phyloP scores from a whole-genome alignment of 441 rosid genomes.

The Metrosideros polymorpha region DNA sequence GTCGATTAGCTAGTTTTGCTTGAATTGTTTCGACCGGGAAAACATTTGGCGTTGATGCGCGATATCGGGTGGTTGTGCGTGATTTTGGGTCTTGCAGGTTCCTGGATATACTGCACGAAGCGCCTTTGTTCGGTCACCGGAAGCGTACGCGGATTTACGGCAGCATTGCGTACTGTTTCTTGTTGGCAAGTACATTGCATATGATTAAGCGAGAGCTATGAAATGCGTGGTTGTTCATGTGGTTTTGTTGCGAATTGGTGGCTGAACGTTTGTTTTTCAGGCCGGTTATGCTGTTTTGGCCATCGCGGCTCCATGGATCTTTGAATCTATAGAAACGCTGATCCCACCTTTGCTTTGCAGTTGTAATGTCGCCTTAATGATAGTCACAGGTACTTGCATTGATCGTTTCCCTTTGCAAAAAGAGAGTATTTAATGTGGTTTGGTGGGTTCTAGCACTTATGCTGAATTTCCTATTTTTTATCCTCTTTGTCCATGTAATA shows the following conservation, averaged over 20 bases:
- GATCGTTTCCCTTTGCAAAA: neutral
- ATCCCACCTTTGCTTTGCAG: conserved; percentile 68
- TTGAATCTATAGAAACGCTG: conserved; percentile 24
- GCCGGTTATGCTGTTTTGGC: conserved; percentile 75
- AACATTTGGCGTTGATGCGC: neutral
- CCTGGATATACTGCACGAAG: conserved; percentile 86
- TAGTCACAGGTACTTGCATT: conserved; percentile 49
- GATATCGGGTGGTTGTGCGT: neutral
- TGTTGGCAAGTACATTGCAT: conserved; percentile 47
- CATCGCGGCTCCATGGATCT: conserved; percentile 62
- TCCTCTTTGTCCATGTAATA: neutral
- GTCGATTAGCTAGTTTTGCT: neutral
- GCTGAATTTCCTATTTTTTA: neutral
- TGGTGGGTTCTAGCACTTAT: neutral
- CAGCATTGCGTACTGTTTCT: conserved; percentile 52
- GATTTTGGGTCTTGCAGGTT: conserved; percentile 35
- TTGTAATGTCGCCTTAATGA: conserved; percentile 54
- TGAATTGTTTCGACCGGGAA: neutral
- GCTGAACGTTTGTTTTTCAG: conserved; percentile 24
- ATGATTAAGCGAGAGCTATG: neutral
- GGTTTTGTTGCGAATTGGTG: neutral
- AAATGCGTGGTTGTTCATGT: neutral
- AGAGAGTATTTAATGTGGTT: neutral
- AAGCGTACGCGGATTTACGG: conserved; percentile 69
- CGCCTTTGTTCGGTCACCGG: conserved; percentile 79